Base-by-base conservation (phyloP, 2,329 filamentous ascomycete species). In the Colletotrichum costaricense region DNA sequence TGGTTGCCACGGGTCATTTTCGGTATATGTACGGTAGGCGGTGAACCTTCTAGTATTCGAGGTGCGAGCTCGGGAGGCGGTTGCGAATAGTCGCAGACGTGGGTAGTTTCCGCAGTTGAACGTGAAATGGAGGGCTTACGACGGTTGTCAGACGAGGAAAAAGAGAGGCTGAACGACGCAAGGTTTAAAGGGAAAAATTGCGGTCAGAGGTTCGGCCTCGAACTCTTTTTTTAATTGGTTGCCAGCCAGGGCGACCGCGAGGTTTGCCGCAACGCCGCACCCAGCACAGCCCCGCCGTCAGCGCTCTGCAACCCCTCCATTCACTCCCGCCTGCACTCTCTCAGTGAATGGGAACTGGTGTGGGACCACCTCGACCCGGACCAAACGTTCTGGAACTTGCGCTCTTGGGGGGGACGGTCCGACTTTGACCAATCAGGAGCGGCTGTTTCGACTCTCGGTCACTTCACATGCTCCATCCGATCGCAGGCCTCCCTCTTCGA, bases 1-100 rank as follows among this genome's bases (percentile, higher is more conserved):
- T 98, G 96, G 84, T 98, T 98, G 78, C 96, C 96, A 84, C 96
- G 94, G 78, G 96, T 92, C 96, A 98, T 98, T 52, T 38, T 78
- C 24, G 12, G 12, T 3, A 12, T 4, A 49, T 8, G 42, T n/a
- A n/a, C 16, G 42, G 42, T 33, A 33, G 3, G 8, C 16, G 8
- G 6, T 42, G 14, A 16, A 6, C 1, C 6, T 42, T 19, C 5
- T 42, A 16, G 14, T 42, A n/a, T 24, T 49, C 49, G 38, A 38
- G 64, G 55, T 67, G 19, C 26, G 30, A 59, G 58, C 58, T 62
- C 58, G 35, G 24, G 24, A 62, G 33, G 46, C 35, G 35, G 38
- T 46, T 38, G 30, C 22, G 26, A n/a, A n/a, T 1, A 30, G 30
- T 3, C 16, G 22, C 14, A 24, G 42, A 19, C 28, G 60, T 54